These are phyloP conservation scores for Paecilomyces sp. DNA, from an alignment of 2,329 filamentous ascomycete species.

Conservation along the genomic window DNA sequence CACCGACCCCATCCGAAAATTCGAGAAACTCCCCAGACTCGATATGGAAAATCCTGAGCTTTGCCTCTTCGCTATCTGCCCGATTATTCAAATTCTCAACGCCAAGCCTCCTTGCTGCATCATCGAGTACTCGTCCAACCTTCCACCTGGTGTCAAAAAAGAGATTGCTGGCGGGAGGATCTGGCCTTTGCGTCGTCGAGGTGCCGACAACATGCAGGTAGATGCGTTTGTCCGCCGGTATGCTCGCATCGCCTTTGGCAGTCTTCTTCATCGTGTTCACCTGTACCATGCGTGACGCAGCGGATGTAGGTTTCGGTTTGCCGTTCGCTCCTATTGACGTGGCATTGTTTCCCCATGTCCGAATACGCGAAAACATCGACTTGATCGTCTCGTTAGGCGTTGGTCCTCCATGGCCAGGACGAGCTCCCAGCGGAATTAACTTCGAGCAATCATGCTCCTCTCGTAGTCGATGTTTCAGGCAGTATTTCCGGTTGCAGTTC, in stretches of 20 bases:
- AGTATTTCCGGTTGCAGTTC: constrained; percentile 44
- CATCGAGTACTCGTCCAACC: constrained; percentile 59
- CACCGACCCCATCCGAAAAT: constrained; percentile 78
- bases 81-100: constrained; percentile 42
- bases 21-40: constrained; percentile 81
- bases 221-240: constrained; percentile 74
- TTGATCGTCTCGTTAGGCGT: constrained; percentile 57
- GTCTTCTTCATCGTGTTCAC: constrained; percentile 74
- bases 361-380: constrained; percentile 68
- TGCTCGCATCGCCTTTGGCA: constrained; percentile 82
- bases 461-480: constrained; percentile 44
- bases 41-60: constrained; percentile 83
- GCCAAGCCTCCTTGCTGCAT: constrained; percentile 34
- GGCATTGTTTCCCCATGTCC: constrained; percentile 73
- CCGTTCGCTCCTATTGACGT: constrained; percentile 25
- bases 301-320: constrained; percentile 55
- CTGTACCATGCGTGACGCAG: constrained; percentile 59
- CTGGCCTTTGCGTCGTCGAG: constrained; percentile 73
- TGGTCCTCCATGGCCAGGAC: constrained; percentile 34
- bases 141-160: constrained; percentile 82
- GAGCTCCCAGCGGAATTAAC: constrained; percentile 54
- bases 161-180: constrained; percentile 74
- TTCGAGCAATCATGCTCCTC: constrained; percentile 78
- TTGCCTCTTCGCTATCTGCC: constrained; percentile 52
- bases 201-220: constrained; percentile 89